These are phyloP conservation scores for Melampsora larici-populina DNA, from an alignment of 1,284 basidiomycete genomes.

Conservation along the genomic window DNA sequence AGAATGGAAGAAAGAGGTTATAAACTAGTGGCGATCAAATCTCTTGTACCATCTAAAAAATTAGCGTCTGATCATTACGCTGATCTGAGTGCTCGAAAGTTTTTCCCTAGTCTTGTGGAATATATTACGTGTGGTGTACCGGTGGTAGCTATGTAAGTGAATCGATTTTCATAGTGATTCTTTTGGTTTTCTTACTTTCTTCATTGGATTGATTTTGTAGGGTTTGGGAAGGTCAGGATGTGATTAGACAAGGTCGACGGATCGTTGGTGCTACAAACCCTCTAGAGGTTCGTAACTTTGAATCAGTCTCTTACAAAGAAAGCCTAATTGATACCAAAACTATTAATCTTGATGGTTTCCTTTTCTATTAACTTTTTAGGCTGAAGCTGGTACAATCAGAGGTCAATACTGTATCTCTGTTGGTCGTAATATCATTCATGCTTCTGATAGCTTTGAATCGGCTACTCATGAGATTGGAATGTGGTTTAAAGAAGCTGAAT, in stretches of 20 bases:
- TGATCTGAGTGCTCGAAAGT: conserved; percentile 46
- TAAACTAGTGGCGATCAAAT: conserved; percentile 45
- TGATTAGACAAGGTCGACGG: conserved; percentile 51
- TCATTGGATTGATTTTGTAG: neutral
- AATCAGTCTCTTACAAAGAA: neutral
- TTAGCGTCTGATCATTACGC: conserved; percentile 51
- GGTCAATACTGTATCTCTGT: conserved; percentile 31
- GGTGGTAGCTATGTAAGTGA: conserved; percentile 48
- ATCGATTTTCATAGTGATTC: neutral
- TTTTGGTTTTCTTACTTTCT: neutral
- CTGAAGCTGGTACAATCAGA: conserved; percentile 8
- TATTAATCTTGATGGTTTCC: neutral
- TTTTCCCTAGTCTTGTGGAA: conserved; percentile 12
- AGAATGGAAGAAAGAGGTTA: conserved; percentile 50
- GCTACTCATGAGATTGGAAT: conserved; percentile 52
- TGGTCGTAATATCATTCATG: conserved; percentile 53
- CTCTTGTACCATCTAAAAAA: conserved; percentile 43
- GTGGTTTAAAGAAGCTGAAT: conserved; percentile 51
- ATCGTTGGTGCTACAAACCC: conserved; percentile 53
- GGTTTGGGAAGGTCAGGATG: conserved; percentile 53
- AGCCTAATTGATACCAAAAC: no score
- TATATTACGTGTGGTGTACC: conserved; percentile 50
- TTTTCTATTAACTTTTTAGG: neutral
- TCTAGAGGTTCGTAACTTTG: neutral
- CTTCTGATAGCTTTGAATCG: conserved; percentile 51